phyloP scores from a whole-genome alignment of 2,329 filamentous ascomycete genomes.

The Magnaporthiopsis incrustans region DNA sequence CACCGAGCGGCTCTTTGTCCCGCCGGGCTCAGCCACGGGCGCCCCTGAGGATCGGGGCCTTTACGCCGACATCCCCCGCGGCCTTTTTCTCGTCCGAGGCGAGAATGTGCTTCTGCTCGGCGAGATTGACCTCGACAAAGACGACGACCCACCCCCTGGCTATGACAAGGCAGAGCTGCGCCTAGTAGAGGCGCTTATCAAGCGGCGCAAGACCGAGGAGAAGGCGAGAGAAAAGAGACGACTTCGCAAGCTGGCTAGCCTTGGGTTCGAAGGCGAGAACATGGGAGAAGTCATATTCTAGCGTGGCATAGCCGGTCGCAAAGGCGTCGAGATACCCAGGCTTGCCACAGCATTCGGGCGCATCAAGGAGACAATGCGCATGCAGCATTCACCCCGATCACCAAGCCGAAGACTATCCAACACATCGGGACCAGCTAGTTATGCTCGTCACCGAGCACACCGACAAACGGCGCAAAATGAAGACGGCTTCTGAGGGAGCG shows the following conservation, averaged over 20 bases:
- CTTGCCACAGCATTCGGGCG: not conserved
- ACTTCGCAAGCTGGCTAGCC: constrained; percentile 60
- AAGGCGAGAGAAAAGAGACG: constrained; percentile 67
- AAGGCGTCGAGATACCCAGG: not conserved
- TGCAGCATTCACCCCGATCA: not conserved
- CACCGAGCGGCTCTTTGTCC: constrained; percentile 75
- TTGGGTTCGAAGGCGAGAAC: constrained; percentile 86
- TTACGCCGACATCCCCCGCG: constrained; percentile 78
- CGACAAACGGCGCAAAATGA: not conserved
- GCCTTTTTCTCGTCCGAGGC: constrained; percentile 85
- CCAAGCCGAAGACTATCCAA: not conserved
- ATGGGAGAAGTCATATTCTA: constrained; percentile 52
- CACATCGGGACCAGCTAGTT: not conserved
- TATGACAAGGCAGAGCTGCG: constrained; percentile 45
- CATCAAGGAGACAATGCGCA: not conserved
- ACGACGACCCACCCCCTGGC: constrained; percentile 72
- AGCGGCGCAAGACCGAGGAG: constrained; percentile 60
- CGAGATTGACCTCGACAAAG: constrained; percentile 93
- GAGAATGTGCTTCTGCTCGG: constrained; percentile 96
- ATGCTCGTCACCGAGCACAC: not conserved
- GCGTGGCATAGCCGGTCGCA: not conserved
- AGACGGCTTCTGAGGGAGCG: not conserved
- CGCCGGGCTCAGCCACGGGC: constrained; percentile 32
- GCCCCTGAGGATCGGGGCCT: constrained; percentile 36
- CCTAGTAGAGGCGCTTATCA: constrained; percentile 59